Evolutionary conservation across 305 asterid species (phyloP).

Genomic region (Rubia balearica): DNA sequence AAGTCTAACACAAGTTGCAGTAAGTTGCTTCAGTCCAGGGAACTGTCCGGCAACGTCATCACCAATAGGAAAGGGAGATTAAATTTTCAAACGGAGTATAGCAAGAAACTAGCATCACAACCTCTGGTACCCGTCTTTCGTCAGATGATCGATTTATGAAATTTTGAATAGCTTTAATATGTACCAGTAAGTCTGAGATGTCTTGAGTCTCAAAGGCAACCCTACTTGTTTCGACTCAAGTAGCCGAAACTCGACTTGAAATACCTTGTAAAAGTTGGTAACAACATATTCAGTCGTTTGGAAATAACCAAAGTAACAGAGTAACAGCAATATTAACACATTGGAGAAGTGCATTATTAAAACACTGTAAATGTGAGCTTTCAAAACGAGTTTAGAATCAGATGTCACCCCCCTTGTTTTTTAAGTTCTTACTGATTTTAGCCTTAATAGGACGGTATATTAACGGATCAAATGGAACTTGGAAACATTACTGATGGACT

Average conservation of each 20-base stretch:
- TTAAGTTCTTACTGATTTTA: background rate
- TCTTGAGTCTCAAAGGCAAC: background rate
- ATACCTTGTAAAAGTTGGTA: background rate
- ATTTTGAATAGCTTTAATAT: background rate
- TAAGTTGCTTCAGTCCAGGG: slow-evolving; percentile 60
- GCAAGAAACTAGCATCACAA: slow-evolving; percentile 51
- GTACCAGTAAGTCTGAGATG: background rate
- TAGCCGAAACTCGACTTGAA: background rate
- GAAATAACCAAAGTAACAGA: background rate
- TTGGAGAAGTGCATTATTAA: background rate
- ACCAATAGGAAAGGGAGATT: slow-evolving; percentile 45
- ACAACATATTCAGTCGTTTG: background rate
- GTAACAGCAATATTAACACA: background rate
- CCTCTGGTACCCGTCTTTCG: slow-evolving; percentile 47
- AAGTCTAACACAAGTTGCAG: slow-evolving; percentile 27
- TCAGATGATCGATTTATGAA: background rate
- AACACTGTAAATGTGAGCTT: background rate
- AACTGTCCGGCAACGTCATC: slow-evolving; percentile 56
- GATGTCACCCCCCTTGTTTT: background rate
- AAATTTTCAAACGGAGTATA: slow-evolving; percentile 51
- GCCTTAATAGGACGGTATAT: background rate
- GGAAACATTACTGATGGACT: background rate
- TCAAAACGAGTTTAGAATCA: background rate
- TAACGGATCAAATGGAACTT: background rate
- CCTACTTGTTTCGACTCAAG: background rate